These are phyloP conservation scores for Phytophthora pini DNA, from an alignment of 352 stramenopile genomes.

Conservation along the genomic window DNA sequence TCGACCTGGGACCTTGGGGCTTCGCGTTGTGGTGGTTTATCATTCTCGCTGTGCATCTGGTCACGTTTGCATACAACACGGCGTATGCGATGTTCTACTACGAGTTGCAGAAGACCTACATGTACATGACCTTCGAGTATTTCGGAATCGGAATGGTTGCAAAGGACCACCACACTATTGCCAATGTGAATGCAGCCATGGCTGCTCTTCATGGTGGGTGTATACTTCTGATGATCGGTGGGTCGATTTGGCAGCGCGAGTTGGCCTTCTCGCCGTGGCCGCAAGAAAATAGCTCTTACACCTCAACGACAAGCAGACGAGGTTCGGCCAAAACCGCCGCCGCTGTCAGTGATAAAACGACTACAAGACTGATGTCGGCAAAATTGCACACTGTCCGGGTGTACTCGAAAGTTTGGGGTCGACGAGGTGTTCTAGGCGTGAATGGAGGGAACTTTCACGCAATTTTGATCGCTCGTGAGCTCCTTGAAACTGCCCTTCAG, in stretches of 20 bases:
- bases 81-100: conserved; percentile 31
- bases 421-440: neutral
- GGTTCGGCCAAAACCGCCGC: too few relatives aligned
- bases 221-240: conserved; percentile 22
- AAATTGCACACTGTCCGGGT: too few relatives aligned
- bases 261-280: conserved; percentile 13
- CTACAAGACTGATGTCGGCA: too few relatives aligned
- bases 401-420: too few relatives aligned
- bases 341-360: too few relatives aligned
- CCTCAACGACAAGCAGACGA: too few relatives aligned
- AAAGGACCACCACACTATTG: conserved; percentile 23
- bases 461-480: conserved; percentile 1
- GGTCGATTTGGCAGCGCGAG: conserved; percentile 15
- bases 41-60: conserved; percentile 9
- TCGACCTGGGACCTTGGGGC: conserved; percentile 5
- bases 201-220: conserved; percentile 22
- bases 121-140: conserved; percentile 32
- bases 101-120: conserved; percentile 22
- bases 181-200: conserved; percentile 29
- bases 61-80: conserved; percentile 19
- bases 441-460: conserved; percentile 8
- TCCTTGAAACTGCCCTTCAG: conserved; percentile 10
- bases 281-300: too few relatives aligned
- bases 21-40: conserved; percentile 24
- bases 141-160: conserved; percentile 25